Base-by-base conservation (phyloP, 108 stramenopile species). In the Skeletonema costatum region DNA sequence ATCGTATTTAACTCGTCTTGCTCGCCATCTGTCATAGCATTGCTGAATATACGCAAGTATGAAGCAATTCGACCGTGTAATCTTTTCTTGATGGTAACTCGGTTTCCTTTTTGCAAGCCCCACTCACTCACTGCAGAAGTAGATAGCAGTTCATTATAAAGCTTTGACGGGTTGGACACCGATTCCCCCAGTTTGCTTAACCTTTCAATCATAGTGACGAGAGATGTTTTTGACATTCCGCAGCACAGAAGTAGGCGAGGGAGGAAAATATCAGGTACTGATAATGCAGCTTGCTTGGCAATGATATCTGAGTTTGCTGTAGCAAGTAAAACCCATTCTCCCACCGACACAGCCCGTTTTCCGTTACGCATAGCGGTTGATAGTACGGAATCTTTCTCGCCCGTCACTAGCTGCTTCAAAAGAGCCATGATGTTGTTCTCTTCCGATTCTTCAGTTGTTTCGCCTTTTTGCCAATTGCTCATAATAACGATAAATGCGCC, bases 201-300 rank as follows among this genome's bases (percentile, higher is more conserved):
- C 2, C 92, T 78, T 32, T 89, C 77, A 5, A 93, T 67, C 90
- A 91, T 93, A 4, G 89, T 87, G 21, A 82, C 17, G 25, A 91
- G 66, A 16, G 89, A 88, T 13, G 87, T 83, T 38, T 68, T 38
- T 1, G 92, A 82, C 38, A 93, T 75, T 10, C 92, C 92, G 53
- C 89, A 91, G 67, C 88, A 93, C 17, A 93, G 86, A n/a, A 93
- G 82, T 16, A 93, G 67, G 32, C 92, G 83, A 9, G 92, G 88
- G 2, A 93, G 67, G 70, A 90, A 87, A 8, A 51, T 67, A 25
- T 73, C 81, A 2, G 92, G 92, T n/a, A 87, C 87, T 25, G 89
- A 74, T 6, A 88, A 75, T 33, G 90, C 90, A 30, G 89, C 88
- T 31, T 85, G 71, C 33, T 83, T 85, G 8, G 88, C 90, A 39